Evolutionary conservation across 345 rosid species (phyloP), one percentile per base, ranked within the genome.

Genomic region (Citropsis articulata): DNA sequence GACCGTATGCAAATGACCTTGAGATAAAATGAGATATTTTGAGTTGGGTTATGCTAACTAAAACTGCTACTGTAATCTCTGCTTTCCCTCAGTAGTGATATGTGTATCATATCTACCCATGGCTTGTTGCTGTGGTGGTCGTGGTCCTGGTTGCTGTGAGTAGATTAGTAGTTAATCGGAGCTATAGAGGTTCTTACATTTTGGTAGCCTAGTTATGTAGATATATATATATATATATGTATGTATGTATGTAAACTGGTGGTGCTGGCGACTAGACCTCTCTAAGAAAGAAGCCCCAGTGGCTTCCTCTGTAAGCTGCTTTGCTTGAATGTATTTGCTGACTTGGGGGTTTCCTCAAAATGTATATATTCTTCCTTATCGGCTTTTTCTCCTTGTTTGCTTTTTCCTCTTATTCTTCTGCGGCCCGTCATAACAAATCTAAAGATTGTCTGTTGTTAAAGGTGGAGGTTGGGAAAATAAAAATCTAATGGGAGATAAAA

Each of bases 1-100:
- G 91, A 89, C 87, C 0, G 85, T 84, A 62, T 86, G 95, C 91
- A 90, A 84, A 76, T 84, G 81, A 84, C 64, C 75, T 55, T 8
- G 22, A 71, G 85, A 74, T 50, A 81, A 72, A 33, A 59, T 60
- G 69, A 21, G 42, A 67, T 61, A 40, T 5, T 66, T 12, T 53
- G 10, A 73, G 77, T 80, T 24, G 16, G 57, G 79, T 68, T 74
- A 75, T 70, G 82, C 82, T 84, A 84, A 84, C 89, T 66, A 65
- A 77, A 53, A 79, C 69, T 66, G 72, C 80, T 72, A 71, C 69
- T 77, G 66, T 48, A 71, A 63, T 59, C 62, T 68, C 62, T 59
- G 14, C 84, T 53, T 59, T 68, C 75, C 82, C 67, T 3, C 36
- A 25, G 75, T 77, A 55, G 66, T 50, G 57, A 71, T 57, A 62